phyloP scores from a whole-genome alignment of 306 rosid species.

The Benincasa hispida region DNA sequence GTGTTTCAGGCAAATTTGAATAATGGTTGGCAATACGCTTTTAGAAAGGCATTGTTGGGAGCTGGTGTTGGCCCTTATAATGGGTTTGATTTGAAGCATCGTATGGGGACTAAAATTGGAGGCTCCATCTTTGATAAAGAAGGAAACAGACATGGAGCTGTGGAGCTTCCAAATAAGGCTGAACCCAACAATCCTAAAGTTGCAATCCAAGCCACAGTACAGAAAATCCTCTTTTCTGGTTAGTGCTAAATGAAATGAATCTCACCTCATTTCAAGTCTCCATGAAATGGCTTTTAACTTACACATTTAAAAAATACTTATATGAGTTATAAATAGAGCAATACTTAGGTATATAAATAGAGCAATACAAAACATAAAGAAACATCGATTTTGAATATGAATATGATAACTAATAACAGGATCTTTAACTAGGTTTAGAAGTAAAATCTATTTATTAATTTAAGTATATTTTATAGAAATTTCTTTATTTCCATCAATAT shows the following conservation, averaged over 20 bases:
- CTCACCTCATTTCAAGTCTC: not conserved
- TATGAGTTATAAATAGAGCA: too few species aligned
- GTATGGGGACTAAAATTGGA: not conserved
- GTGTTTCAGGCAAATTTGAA: not conserved
- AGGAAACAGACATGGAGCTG: slow-evolving; percentile 15
- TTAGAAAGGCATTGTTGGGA: slow-evolving; percentile 7
- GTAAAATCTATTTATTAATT: too few species aligned
- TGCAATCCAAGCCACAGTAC: slow-evolving; percentile 8
- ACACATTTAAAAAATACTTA: too few species aligned
- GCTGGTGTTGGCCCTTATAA: slow-evolving; percentile 10
- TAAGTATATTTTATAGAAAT: too few species aligned
- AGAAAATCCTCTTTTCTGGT: slow-evolving; percentile 15
- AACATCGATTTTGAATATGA: too few species aligned
- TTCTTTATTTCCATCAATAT: too few species aligned
- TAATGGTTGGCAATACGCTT: not conserved
- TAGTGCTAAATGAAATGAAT: not conserved
- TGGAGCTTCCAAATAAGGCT: slow-evolving; percentile 12
- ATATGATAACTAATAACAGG: too few species aligned
- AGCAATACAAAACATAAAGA: too few species aligned
- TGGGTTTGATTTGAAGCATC: slow-evolving; percentile 2
- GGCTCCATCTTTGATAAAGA: slow-evolving; percentile 8
- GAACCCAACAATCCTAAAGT: slow-evolving; percentile 2
- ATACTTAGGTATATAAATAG: too few species aligned
- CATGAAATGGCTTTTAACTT: too few species aligned
- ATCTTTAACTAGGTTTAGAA: too few species aligned